Conservation (phyloP, 371 early-diverging fungal genomes). For the Mucor plumbeus region DNA sequence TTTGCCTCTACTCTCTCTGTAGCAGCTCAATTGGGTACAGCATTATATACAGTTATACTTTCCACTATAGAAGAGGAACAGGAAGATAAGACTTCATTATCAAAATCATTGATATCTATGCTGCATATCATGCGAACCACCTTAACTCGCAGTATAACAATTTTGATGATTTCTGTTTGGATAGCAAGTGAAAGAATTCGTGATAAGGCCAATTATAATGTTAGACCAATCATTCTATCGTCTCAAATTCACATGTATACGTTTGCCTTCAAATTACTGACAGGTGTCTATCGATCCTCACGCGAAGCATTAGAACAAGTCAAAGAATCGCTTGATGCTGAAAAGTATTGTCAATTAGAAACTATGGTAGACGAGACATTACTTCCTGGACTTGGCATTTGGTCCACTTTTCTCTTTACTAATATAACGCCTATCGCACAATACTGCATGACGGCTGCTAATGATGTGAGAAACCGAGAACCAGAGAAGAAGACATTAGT, state of each 20-base stretch:
- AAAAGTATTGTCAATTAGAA: conserved; percentile 21
- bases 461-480: conserved; percentile 25
- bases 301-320: conserved; percentile 23
- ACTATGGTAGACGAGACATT: conserved; percentile 33
- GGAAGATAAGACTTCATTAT: neutral
- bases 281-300: conserved; percentile 25
- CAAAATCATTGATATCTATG: conserved; percentile 17
- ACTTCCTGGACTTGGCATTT: conserved; percentile 46
- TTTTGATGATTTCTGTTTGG: conserved; percentile 51
- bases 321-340: conserved; percentile 19
- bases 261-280: conserved; percentile 38
- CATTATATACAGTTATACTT: conserved; percentile 7
- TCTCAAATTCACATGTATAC: conserved; percentile 40
- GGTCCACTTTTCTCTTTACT: conserved; percentile 43
- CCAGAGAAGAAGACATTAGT: conserved; percentile 34
- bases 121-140: conserved; percentile 46
- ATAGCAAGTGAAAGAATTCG: conserved; percentile 42
- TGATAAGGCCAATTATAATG: conserved; percentile 34
- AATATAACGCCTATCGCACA: conserved; percentile 40
- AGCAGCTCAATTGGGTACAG: conserved; percentile 14
- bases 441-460: conserved; percentile 34
- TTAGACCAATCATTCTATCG: conserved; percentile 32
- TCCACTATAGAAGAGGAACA: neutral
- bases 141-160: conserved; percentile 38
- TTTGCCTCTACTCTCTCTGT: conserved; percentile 16